phyloP scores from a whole-genome alignment of 2,329 filamentous ascomycete species.

The Dothidotthia symphoricarpi region DNA sequence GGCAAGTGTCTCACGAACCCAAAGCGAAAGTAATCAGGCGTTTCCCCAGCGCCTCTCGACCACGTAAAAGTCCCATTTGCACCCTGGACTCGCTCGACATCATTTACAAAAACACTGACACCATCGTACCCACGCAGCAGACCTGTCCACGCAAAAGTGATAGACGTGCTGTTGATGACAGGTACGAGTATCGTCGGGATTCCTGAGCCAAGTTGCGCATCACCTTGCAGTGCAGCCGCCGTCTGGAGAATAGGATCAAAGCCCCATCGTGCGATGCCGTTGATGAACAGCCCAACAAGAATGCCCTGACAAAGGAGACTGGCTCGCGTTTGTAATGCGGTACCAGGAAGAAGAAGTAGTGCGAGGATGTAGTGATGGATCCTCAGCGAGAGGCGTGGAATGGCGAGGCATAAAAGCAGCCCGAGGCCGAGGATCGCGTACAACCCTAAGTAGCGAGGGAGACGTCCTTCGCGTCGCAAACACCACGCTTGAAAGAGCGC shows the following conservation, averaged over 20 bases:
- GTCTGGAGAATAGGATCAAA: slow-evolving; percentile 89
- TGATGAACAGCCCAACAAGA: slow-evolving; percentile 86
- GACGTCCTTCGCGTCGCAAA: slow-evolving; percentile 40
- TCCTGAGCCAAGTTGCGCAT: slow-evolving; percentile 53
- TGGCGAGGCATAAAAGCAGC: slow-evolving; percentile 73
- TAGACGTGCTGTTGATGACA: slow-evolving; percentile 46
- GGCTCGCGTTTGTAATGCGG: slow-evolving; percentile 80
- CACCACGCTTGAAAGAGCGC: slow-evolving; percentile 36
- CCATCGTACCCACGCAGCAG: slow-evolving; percentile 61
- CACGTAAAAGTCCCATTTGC: slow-evolving; percentile 60
- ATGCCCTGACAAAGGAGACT: slow-evolving; percentile 88
- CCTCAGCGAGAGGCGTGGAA: slow-evolving; percentile 78
- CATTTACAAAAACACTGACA: slow-evolving; percentile 80
- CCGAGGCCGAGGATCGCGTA: slow-evolving; percentile 77
- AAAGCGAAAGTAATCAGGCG: slow-evolving; percentile 38
- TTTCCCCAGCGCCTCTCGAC: slow-evolving; percentile 47
- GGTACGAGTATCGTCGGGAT: slow-evolving; percentile 50
- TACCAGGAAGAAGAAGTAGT: slow-evolving; percentile 84
- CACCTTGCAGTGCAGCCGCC: slow-evolving; percentile 62
- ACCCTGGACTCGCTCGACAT: slow-evolving; percentile 72
- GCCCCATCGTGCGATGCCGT: slow-evolving; percentile 89
- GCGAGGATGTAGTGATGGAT: slow-evolving; percentile 90
- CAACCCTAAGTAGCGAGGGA: slow-evolving; percentile 73
- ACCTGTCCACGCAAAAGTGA: slow-evolving; percentile 47
- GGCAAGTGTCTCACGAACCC: slow-evolving; percentile 33